These are phyloP conservation scores for Coniochaeta sp. DNA, from an alignment of 2,329 filamentous ascomycete genomes.

Conservation along the genomic window DNA sequence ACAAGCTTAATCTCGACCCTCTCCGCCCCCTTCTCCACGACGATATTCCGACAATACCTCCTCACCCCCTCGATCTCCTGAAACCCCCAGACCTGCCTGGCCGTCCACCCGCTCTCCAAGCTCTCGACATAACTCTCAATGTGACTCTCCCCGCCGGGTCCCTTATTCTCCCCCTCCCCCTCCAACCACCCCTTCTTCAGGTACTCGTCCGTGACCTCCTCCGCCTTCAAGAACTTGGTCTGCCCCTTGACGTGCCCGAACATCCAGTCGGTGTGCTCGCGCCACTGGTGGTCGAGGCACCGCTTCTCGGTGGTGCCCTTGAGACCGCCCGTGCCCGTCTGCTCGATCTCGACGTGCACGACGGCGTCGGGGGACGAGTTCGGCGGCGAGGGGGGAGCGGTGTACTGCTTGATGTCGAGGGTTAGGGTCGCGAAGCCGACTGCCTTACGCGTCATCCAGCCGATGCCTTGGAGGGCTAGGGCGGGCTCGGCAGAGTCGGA, in stretches of 20 bases:
- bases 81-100: slow-evolving; percentile 55
- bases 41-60: slow-evolving; percentile 44
- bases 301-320: slow-evolving; percentile 54
- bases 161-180: slow-evolving; percentile 42
- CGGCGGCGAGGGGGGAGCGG: slow-evolving; percentile 32
- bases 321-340: slow-evolving; percentile 64
- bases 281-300: slow-evolving; percentile 42
- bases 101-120: slow-evolving; percentile 45
- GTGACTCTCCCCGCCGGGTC: slow-evolving; percentile 52
- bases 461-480: slow-evolving; percentile 64
- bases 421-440: slow-evolving; percentile 64
- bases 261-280: slow-evolving; percentile 69
- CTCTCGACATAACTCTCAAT: slow-evolving; percentile 58
- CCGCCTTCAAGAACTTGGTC: slow-evolving; percentile 40
- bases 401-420: slow-evolving; percentile 53
- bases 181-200: slow-evolving; percentile 53
- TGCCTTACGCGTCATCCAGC: slow-evolving; percentile 66
- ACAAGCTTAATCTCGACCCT: slow-evolving; percentile 45
- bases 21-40: slow-evolving; percentile 43
- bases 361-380: slow-evolving; percentile 18
- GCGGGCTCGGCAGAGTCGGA: slow-evolving; percentile 63
- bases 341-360: slow-evolving; percentile 64
- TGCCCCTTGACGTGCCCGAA: slow-evolving; percentile 66
- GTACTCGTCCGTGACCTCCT: slow-evolving; percentile 46
- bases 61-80: slow-evolving; percentile 45